phyloP scores from a whole-genome alignment of 2,329 filamentous ascomycete genomes.

The Colletotrichum limetticola region DNA sequence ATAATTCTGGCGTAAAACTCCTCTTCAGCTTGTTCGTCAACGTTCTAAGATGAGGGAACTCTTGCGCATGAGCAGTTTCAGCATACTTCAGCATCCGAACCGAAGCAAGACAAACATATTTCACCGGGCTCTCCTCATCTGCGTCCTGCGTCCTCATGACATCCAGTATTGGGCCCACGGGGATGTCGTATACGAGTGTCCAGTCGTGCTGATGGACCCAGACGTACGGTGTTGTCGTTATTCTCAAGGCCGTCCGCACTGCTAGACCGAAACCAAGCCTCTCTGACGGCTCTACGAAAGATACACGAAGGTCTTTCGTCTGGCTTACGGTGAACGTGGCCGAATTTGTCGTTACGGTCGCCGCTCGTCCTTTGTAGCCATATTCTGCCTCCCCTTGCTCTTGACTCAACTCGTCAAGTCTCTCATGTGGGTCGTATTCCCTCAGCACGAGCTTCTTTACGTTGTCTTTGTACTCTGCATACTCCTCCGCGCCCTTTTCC shows the following conservation, averaged over 20 bases:
- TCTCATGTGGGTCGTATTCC: slow-evolving; percentile 38
- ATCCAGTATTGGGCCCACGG: slow-evolving; percentile 54
- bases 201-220: slow-evolving; percentile 71
- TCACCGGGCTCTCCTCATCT: slow-evolving; percentile 50
- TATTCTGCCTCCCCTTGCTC: slow-evolving; percentile 56
- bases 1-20: slow-evolving; percentile 44
- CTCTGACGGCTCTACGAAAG: slow-evolving; percentile 58
- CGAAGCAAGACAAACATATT: slow-evolving; percentile 64
- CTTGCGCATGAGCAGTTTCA: slow-evolving; percentile 55
- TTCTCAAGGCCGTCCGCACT: slow-evolving; percentile 61
- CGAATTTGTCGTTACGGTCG: not conserved
- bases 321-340: slow-evolving; percentile 45
- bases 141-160: slow-evolving; percentile 54
- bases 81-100: slow-evolving; percentile 64
- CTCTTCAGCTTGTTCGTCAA: slow-evolving; percentile 55
- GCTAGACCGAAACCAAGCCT: slow-evolving; percentile 64
- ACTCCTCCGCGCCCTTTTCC: slow-evolving; percentile 52
- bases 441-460: slow-evolving; percentile 53
- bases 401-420: not conserved
- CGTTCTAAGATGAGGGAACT: slow-evolving; percentile 52
- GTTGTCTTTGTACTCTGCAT: slow-evolving; percentile 57
- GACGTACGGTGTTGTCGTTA: slow-evolving; percentile 60
- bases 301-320: slow-evolving; percentile 49
- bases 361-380: slow-evolving; percentile 46
- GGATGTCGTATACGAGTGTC: slow-evolving; percentile 57